Base-by-base conservation (phyloP, 202 grass and related monocot genomes). In the Alloteropsis angusta region DNA sequence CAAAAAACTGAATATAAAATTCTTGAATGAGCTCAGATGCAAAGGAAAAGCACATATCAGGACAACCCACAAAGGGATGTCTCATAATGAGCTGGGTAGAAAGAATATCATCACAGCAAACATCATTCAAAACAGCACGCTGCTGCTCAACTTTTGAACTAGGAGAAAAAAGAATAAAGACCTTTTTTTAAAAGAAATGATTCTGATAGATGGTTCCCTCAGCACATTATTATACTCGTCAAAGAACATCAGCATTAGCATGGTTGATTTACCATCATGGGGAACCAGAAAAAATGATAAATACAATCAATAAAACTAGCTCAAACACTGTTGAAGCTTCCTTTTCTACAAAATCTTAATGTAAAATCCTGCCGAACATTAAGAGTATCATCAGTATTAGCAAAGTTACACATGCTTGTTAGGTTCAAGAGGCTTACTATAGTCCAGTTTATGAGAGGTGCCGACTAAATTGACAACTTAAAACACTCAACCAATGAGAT, bases 31-130 rank as follows among this genome's bases (percentile, higher is more conserved):
- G 82, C 76, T 96, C 89, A 90, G 85, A 96, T 88, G 81, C 60
- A 79, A 87, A 43, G 82, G 82, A 81, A 44, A 74, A 65, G 52
- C 77, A 67, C 60, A 92, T 82, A 89, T 90, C 65, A 68, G 19
- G 57, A 88, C 84, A 60, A 45, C 87, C 89, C 86, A 91, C 87
- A 85, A 42, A 85, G 87, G 85, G 72, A 84, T 52, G 82, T 86
- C 49, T 96, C 89, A 90, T 92, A 96, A 92, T 95, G 89, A 96
- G 87, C 93, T 92, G 87, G 89, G 92, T 93, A 90, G 25, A 69
- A 86, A 87, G 37, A 88, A 82, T 92, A 87, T 96, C 87, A 84
- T 90, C 93, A 92, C 76, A 6, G 61, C 89, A 69, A 75, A 46
- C 54, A 23, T 6, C 38, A 9, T 53, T 46, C 83, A 87, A 30